Evolutionary conservation across 257 asterid genomes (phyloP).

Genomic region (Haberlea rhodopensis): DNA sequence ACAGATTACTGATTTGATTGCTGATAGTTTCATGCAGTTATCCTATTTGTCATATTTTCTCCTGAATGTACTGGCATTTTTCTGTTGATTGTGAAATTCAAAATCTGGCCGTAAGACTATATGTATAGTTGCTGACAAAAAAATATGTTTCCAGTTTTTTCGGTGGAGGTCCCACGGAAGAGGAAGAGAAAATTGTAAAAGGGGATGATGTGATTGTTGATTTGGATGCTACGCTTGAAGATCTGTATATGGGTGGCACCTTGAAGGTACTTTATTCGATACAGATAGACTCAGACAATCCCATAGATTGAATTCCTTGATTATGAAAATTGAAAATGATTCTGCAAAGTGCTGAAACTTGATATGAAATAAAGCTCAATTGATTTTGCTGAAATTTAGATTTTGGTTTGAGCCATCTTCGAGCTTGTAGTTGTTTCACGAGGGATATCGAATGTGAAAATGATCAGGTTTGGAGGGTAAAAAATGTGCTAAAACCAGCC

Average conservation of each 20-base stretch:
- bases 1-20: background rate
- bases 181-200: constrained; percentile 83
- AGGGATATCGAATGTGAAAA: constrained; percentile 11
- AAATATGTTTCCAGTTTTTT: constrained; percentile 51
- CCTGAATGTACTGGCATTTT: background rate
- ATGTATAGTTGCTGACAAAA: constrained; percentile 26
- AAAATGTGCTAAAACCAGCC: constrained; percentile 82
- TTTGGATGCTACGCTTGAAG: constrained; percentile 90
- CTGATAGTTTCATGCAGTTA: background rate
- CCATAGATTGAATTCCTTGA: background rate
- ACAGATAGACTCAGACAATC: background rate
- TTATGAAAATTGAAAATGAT: constrained; percentile 9
- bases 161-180: constrained; percentile 89
- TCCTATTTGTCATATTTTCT: background rate
- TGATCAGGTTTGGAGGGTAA: constrained; percentile 94
- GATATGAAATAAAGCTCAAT: constrained; percentile 1
- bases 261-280: constrained; percentile 59
- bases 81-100: constrained; percentile 19
- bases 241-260: constrained; percentile 90
- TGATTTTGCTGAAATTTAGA: background rate
- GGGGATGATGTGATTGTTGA: constrained; percentile 94
- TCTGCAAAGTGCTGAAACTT: too few relatives aligned
- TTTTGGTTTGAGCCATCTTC: constrained; percentile 4
- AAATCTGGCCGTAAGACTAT: constrained; percentile 3
- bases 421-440: constrained; percentile 11